These are phyloP conservation scores for Eucalyptus paniculata DNA, from an alignment of 345 rosid genomes.

Conservation along the genomic window DNA sequence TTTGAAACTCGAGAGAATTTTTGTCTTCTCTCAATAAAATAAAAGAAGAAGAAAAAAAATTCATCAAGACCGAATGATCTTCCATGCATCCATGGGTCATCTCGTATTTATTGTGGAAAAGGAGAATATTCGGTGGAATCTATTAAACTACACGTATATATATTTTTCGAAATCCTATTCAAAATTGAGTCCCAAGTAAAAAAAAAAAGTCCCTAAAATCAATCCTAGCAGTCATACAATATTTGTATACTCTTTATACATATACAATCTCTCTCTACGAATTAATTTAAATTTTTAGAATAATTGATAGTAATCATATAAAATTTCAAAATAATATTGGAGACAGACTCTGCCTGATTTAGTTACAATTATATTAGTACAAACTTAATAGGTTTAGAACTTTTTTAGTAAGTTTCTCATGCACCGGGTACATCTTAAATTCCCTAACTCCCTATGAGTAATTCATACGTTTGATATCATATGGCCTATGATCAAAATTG, in stretches of 20 bases:
- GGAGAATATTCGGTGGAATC: neutral
- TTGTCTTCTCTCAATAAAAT: neutral
- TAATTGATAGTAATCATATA: neutral
- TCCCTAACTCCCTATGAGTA: neutral
- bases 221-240: neutral
- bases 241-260: neutral
- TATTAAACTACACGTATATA: neutral
- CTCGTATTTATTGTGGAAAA: neutral
- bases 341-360: neutral
- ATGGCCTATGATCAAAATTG: neutral
- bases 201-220: neutral
- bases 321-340: neutral
- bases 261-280: neutral
- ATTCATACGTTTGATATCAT: neutral
- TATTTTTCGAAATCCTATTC: neutral
- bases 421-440: neutral
- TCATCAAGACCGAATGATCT: neutral
- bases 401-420: neutral
- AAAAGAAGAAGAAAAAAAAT: neutral
- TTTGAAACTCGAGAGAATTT: slow-evolving; percentile 7
- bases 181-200: neutral
- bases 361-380: no score
- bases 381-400: no score
- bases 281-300: neutral
- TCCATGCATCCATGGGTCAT: neutral